Percentiles rank a stretch among this genome's conserved stretches.
Evolutionary conservation across 768 basidiomycete species (phyloP).

Genomic region (Tricholoma bakamatsutake): DNA sequence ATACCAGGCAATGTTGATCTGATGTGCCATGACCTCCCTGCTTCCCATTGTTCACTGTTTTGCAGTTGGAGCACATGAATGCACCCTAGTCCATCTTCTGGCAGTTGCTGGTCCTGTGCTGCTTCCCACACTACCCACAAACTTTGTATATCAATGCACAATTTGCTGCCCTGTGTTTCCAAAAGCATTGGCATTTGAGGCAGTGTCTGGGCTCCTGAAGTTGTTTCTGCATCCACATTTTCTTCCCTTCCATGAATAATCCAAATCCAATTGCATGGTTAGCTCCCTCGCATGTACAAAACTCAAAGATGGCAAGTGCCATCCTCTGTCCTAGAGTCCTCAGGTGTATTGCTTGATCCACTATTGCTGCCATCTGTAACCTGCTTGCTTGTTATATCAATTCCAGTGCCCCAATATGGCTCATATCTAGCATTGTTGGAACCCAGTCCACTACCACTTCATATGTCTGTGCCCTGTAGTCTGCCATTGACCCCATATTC

Average conservation of each 20-base stretch:
- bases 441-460: neutral
- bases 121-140: conserved; percentile 10
- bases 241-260: conserved; percentile 11
- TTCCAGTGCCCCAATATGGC: neutral
- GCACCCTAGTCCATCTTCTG: neutral
- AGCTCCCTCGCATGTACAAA: neutral
- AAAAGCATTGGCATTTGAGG: conserved; percentile 13
- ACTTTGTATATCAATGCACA: conserved; percentile 8
- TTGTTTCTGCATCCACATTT: conserved; percentile 7
- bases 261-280: conserved; percentile 11
- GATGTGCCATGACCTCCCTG: neutral
- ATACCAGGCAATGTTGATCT: neutral
- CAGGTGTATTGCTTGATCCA: neutral
- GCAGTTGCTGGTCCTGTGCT: conserved; percentile 17
- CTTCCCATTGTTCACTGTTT: neutral
- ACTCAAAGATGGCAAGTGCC: neutral
- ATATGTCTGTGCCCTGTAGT: neutral
- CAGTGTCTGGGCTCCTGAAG: conserved; percentile 12
- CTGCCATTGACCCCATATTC: neutral
- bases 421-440: neutral
- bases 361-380: neutral
- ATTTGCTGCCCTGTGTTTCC: conserved; percentile 10
- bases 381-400: neutral
- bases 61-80: conserved; percentile 19
- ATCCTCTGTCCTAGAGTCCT: neutral